phyloP scores from a whole-genome alignment of 2,329 filamentous ascomycete genomes.

The Sporothrix brunneoviolacea region DNA sequence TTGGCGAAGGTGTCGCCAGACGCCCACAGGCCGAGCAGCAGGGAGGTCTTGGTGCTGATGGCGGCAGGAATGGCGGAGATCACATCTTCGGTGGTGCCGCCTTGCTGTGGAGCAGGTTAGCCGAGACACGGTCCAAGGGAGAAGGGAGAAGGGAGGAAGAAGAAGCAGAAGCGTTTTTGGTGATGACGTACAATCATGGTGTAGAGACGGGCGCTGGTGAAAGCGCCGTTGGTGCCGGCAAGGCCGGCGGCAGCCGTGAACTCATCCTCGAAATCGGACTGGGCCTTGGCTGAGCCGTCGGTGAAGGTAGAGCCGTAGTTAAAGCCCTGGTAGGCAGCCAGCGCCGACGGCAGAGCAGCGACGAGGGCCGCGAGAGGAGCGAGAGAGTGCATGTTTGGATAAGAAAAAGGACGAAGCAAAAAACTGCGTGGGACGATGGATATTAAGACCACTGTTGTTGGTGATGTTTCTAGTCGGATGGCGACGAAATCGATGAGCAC shows the following conservation, averaged over 20 bases:
- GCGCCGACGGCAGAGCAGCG: conserved; percentile 20
- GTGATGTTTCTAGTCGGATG: background rate
- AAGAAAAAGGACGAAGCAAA: background rate
- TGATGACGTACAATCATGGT: conserved; percentile 54
- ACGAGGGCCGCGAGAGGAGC: conserved; percentile 17
- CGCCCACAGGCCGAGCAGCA: conserved; percentile 80
- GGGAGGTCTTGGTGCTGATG: conserved; percentile 68
- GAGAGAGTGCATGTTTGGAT: conserved; percentile 13
- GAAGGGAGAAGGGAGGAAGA: background rate
- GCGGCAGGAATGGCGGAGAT: conserved; percentile 75
- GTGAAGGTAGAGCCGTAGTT: conserved; percentile 63
- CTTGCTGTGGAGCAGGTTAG: conserved; percentile 38
- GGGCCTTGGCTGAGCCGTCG: conserved; percentile 51
- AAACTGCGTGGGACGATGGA: too few species aligned
- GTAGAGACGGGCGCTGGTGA: conserved; percentile 64
- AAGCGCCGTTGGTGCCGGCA: conserved; percentile 52
- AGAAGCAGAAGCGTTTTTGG: background rate
- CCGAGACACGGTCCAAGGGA: background rate
- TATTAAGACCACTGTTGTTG: background rate
- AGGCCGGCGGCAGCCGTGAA: conserved; percentile 61
- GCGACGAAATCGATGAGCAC: background rate
- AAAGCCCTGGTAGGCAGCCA: conserved; percentile 50
- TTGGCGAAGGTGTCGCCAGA: conserved; percentile 66
- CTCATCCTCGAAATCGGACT: conserved; percentile 62
- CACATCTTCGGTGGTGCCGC: conserved; percentile 54